phyloP scores from a whole-genome alignment of 371 early-diverging fungal genomes.

The Mortierella polycephala region DNA sequence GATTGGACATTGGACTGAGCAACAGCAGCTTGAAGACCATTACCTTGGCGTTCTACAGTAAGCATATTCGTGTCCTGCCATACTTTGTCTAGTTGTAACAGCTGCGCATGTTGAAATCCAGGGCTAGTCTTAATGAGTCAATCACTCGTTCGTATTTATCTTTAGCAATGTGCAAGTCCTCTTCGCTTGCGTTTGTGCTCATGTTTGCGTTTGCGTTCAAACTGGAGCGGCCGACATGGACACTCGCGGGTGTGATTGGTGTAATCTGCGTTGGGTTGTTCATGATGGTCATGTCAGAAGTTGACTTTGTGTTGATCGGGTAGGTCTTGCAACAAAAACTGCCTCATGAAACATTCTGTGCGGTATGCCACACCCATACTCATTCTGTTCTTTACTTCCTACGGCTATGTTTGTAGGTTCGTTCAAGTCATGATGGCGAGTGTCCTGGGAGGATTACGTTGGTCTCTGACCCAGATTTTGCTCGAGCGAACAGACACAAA shows the following conservation, averaged over 20 bases:
- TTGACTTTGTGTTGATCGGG: constrained; percentile 77
- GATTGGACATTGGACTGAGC: constrained; percentile 91
- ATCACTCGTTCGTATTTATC: background rate
- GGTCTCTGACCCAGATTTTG: constrained; percentile 77
- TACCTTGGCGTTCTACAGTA: constrained; percentile 89
- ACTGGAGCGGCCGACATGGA: constrained; percentile 79
- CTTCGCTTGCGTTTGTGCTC: constrained; percentile 87
- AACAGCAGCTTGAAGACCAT: constrained; percentile 86
- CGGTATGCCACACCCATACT: background rate
- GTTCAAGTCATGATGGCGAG: constrained; percentile 69
- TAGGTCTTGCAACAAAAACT: constrained; percentile 33
- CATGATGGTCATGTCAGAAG: constrained; percentile 88
- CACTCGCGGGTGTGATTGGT: constrained; percentile 75
- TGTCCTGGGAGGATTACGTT: constrained; percentile 71
- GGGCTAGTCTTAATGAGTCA: background rate
- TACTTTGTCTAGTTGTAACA: background rate
- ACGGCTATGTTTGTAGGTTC: constrained; percentile 53
- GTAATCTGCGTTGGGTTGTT: constrained; percentile 84
- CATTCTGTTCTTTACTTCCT: background rate
- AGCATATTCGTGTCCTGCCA: constrained; percentile 8
- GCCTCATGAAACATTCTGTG: background rate
- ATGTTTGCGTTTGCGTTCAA: constrained; percentile 89
- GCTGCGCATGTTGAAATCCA: no score
- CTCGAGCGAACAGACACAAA: constrained; percentile 54
- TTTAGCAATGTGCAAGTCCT: constrained; percentile 92